Base-by-base conservation (phyloP, 2,329 filamentous ascomycete genomes). In the Fusarium piperis region DNA sequence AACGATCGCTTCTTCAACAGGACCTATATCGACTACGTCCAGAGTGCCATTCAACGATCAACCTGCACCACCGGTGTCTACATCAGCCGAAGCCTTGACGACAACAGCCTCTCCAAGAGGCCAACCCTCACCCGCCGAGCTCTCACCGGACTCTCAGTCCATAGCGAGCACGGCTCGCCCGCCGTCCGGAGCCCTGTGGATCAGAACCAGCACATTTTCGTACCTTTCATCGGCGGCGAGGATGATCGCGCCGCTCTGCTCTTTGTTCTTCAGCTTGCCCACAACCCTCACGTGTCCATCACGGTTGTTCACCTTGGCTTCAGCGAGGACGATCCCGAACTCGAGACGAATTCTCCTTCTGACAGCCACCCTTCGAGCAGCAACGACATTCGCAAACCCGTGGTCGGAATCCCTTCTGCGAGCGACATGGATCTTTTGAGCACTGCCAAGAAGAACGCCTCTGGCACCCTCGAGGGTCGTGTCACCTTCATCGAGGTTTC, bases 211-310 rank as follows among this genome's bases (percentile, higher is more conserved):
- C 94, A 95, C 78, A 87, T 98, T 72, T 95, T 97, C 79, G 85
- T 97, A 60, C 92, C 95, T 0, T 98, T 94, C 81, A 91, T 97
- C 65, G 95, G 95, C 18, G 93, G 93, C 10, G 83, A 86, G 1
- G 96, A 99, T 77, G 95, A 98, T 77, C 88, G 90, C 9, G 89
- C 92, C 6, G 95, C 94, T 0, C 86, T 98, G 1, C 87, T 91
- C 1, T 89, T 98, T 26, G 92, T 95, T 4, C 85, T 98, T 4
- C 95, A 98, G 77, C 87, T 99, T 1, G 93, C 92, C 1, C 90
- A 92, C 78, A 96, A 94, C 76, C 87, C 89, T 5, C 89, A 93
- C 46, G 90, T 97, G 28, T 95, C 93, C 0, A 93, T 91, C 0
- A 95, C 93, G 0, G 87, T 98, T 33, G 84, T 92, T 1, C 90